Conservation (phyloP, 768 basidiomycete genomes). For the Agaricus subrufescens region DNA sequence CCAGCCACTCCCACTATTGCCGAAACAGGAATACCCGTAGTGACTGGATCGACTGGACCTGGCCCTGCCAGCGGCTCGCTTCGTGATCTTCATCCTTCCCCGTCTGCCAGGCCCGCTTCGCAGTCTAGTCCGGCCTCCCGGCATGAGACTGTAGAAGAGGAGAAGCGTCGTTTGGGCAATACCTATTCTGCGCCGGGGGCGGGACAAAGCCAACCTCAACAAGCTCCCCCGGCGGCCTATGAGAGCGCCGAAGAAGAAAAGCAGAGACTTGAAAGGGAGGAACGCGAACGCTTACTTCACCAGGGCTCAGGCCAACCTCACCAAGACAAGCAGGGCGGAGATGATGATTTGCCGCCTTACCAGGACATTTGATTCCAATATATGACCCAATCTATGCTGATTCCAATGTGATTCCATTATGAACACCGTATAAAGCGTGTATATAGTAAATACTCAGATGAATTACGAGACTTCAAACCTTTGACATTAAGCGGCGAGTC, state of each 20-base stretch:
- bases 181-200: constrained; percentile 29
- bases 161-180: constrained; percentile 54
- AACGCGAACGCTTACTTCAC: constrained; percentile 49
- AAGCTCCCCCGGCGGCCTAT: constrained; percentile 6
- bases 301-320: constrained; percentile 14
- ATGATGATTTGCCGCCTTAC: constrained; percentile 49
- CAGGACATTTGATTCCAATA: constrained; percentile 22
- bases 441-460: constrained; percentile 4
- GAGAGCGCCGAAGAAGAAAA: constrained; percentile 43
- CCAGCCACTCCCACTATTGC: constrained; percentile 55
- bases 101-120: constrained; percentile 24
- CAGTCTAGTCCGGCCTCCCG: constrained; percentile 20
- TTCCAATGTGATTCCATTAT: background rate
- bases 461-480: constrained; percentile 45
- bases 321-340: constrained; percentile 25
- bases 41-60: constrained; percentile 53
- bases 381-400: background rate
- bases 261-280: constrained; percentile 56
- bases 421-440: background rate
- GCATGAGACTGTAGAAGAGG: constrained; percentile 56
- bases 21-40: constrained; percentile 72
- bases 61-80: constrained; percentile 66
- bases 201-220: constrained; percentile 13
- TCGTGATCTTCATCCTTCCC: constrained; percentile 40
- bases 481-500: constrained; percentile 82